phyloP scores from a whole-genome alignment of 2,329 filamentous ascomycete genomes.

The Triangularia setosa region DNA sequence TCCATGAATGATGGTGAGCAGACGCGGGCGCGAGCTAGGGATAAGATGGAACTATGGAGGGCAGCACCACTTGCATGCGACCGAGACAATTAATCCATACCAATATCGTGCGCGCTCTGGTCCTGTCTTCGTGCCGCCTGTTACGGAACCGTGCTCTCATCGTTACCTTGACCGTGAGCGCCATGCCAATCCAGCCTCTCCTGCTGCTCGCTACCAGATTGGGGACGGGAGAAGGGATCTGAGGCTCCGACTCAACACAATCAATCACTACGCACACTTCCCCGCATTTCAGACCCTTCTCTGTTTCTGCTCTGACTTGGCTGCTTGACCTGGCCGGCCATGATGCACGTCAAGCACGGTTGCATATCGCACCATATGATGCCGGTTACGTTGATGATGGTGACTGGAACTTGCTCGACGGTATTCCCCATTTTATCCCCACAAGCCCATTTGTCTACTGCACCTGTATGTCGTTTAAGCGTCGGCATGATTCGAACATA shows the following conservation, averaged over 20 bases:
- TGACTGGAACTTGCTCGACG: slow-evolving; percentile 22
- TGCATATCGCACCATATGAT: slow-evolving; percentile 16
- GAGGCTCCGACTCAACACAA: slow-evolving; percentile 20
- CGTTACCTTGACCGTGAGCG: neutral
- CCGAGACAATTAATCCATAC: neutral
- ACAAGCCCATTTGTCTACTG: slow-evolving; percentile 8
- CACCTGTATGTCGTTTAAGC: slow-evolving; percentile 1
- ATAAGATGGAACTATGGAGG: neutral
- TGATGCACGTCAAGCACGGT: neutral
- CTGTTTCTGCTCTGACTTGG: neutral
- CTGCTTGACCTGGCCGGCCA: neutral
- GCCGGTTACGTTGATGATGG: slow-evolving; percentile 24
- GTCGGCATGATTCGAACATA: neutral
- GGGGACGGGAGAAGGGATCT: slow-evolving; percentile 13
- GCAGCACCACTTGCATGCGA: neutral
- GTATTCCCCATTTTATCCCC: slow-evolving; percentile 10
- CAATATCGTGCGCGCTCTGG: neutral
- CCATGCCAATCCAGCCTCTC: neutral
- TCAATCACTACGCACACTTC: slow-evolving; percentile 1
- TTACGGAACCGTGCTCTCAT: slow-evolving; percentile 1
- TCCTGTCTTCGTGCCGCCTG: neutral
- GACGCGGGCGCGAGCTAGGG: neutral
- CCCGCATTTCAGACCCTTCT: slow-evolving; percentile 11
- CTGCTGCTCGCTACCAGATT: slow-evolving; percentile 3
- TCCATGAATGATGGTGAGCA: neutral